Conservation (phyloP, 148 eudicot genomes). For the Silene uniflora region DNA sequence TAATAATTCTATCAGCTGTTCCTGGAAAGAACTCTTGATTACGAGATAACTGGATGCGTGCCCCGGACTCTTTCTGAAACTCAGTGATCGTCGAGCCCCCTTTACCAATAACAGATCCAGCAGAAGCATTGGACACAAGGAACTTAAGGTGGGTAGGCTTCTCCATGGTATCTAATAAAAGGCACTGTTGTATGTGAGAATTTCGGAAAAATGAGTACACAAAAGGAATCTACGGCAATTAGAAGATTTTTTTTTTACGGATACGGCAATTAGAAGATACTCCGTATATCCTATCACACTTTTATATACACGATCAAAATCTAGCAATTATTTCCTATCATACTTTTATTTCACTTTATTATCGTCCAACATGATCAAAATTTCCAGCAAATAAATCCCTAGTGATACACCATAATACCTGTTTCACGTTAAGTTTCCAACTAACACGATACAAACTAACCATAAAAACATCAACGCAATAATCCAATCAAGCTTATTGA, state of each 20-base stretch:
- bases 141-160: slow-evolving; percentile 64
- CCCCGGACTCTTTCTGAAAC: slow-evolving; percentile 87
- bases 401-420: not conserved
- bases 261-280: not conserved
- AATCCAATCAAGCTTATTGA: not conserved
- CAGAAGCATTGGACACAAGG: slow-evolving; percentile 94
- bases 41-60: slow-evolving; percentile 95
- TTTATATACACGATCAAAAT: not conserved
- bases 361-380: not conserved
- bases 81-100: slow-evolving; percentile 89
- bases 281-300: too few relatives aligned
- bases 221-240: not conserved
- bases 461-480: not conserved
- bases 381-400: not conserved
- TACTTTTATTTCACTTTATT: not conserved
- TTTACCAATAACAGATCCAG: slow-evolving; percentile 96
- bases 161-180: slow-evolving; percentile 41
- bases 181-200: too few relatives aligned
- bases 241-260: too few relatives aligned
- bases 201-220: not conserved
- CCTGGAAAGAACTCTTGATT: slow-evolving; percentile 92
- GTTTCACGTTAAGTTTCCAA: not conserved
- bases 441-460: not conserved
- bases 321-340: not conserved
- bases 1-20: slow-evolving; percentile 85